A percentile compares a stretch with the other conserved stretches of the same genome.
Evolutionary conservation across 805 yeast species (phyloP).

Genomic region (Kuraishia ogatae): DNA sequence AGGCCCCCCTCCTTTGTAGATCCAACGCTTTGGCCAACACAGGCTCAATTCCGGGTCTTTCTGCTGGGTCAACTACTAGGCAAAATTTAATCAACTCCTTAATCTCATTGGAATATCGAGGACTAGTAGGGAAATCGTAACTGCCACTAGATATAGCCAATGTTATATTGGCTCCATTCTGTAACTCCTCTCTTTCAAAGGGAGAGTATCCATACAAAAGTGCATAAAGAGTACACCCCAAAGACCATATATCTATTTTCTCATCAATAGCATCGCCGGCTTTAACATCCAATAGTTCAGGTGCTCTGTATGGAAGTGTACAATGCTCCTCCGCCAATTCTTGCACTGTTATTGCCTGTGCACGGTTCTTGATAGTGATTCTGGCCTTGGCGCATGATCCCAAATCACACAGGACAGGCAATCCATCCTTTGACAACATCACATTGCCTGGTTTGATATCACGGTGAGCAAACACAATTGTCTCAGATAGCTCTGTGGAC

Average conservation of each 20-base stretch:
- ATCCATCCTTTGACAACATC: conserved; percentile 65
- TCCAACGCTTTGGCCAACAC: conserved; percentile 43
- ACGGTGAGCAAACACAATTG: conserved; percentile 71
- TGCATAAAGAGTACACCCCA: conserved; percentile 79
- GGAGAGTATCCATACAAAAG: conserved; percentile 77
- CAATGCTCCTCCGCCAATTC: conserved; percentile 82
- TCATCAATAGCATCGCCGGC: conserved; percentile 61
- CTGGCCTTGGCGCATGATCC: conserved; percentile 73
- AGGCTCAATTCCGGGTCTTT: conserved; percentile 58
- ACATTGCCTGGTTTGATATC: conserved; percentile 88
- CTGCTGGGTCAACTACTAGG: conserved; percentile 47
- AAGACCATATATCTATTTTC: conserved; percentile 82
- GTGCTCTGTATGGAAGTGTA: conserved; percentile 82
- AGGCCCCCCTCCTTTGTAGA: conserved; percentile 19
- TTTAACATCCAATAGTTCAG: conserved; percentile 75
- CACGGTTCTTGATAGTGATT: conserved; percentile 43
- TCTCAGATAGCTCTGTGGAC: conserved; percentile 44
- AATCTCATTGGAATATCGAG: conserved; percentile 46
- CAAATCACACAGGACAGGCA: conserved; percentile 75
- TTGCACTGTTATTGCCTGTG: conserved; percentile 66
- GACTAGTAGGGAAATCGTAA: conserved; percentile 45
- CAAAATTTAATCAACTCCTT: conserved; percentile 52
- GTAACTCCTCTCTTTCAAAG: conserved; percentile 74
- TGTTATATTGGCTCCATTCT: conserved; percentile 73
- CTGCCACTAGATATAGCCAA: conserved; percentile 68